These are phyloP conservation scores for Zostera marina DNA, from an alignment of 116 monocot species.

Conservation along the genomic window DNA sequence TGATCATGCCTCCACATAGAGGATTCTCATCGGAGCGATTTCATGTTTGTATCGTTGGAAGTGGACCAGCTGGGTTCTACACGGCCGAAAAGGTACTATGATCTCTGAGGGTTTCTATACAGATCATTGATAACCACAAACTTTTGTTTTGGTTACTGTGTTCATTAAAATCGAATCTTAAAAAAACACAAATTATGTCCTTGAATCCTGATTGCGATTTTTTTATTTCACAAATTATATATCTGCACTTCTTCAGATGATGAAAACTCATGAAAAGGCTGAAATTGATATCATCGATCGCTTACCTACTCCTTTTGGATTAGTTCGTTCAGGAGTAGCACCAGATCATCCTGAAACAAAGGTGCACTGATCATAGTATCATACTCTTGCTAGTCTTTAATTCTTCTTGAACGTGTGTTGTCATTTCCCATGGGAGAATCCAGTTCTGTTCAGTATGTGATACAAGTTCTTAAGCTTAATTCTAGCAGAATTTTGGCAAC, in stretches of 20 bases:
- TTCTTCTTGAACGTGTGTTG: not conserved
- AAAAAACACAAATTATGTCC: too few species aligned
- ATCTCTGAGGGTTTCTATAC: not conserved
- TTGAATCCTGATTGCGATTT: not conserved
- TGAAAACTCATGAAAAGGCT: conserved; percentile 58
- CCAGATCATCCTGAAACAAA: conserved; percentile 98
- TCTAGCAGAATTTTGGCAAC: conserved; percentile 49
- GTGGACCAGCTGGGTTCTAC: conserved; percentile 92
- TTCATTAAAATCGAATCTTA: not conserved
- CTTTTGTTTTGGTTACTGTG: not conserved
- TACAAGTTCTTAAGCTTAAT: conserved; percentile 21
- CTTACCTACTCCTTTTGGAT: conserved; percentile 80
- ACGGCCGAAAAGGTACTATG: conserved; percentile 67
- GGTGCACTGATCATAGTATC: conserved; percentile 38
- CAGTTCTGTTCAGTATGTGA: conserved; percentile 2
- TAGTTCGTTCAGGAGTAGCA: conserved; percentile 91
- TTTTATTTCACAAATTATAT: not conserved
- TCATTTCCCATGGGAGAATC: not conserved
- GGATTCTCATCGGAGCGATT: conserved; percentile 19
- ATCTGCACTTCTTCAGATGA: conserved; percentile 33
- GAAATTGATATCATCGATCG: conserved; percentile 79
- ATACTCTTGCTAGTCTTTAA: not conserved
- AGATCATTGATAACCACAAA: not conserved
- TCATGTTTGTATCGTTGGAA: conserved; percentile 72
- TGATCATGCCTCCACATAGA: conserved; percentile 1